Percentiles rank a stretch among this genome's conserved stretches.
phyloP scores from a whole-genome alignment of 768 basidiomycete species.

The Hirschioporus abietinus region DNA sequence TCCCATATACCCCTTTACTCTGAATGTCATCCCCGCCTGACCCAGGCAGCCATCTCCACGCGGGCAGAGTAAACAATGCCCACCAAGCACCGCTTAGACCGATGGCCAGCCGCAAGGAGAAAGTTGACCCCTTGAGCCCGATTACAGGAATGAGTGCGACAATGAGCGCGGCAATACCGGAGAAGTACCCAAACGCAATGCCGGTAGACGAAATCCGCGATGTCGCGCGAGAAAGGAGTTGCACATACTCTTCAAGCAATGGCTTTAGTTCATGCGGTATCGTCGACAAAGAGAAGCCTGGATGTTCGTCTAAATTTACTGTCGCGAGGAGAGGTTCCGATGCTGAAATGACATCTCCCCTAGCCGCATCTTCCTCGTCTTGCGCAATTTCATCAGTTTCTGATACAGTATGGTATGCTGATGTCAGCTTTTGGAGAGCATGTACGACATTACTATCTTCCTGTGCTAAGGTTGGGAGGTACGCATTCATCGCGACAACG shows the following conservation, averaged over 20 bases:
- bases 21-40: conserved; percentile 3
- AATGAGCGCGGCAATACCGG: conserved; percentile 75
- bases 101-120: conserved; percentile 76
- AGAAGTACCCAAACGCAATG: conserved; percentile 80
- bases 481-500: conserved; percentile 86
- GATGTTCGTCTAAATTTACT: conserved; percentile 1
- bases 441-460: conserved; percentile 16
- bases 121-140: conserved; percentile 66
- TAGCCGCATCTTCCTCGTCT: conserved; percentile 16
- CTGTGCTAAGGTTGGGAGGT: conserved; percentile 70
- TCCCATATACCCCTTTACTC: conserved; percentile 12
- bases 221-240: conserved; percentile 62
- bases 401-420: conserved; percentile 4
- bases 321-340: conserved; percentile 36
- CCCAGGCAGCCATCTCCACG: conserved; percentile 67
- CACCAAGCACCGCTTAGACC: conserved; percentile 86
- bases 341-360: conserved; percentile 22
- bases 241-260: conserved; percentile 36
- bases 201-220: conserved; percentile 81
- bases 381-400: conserved; percentile 18
- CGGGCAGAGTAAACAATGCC: conserved; percentile 76
- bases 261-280: not conserved
- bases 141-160: conserved; percentile 76
- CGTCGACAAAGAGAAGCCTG: not conserved
- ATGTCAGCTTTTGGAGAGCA: conserved; percentile 15